Evolutionary conservation across 495 filamentous ascomycete genomes (phyloP), one percentile per base, ranked within the genome.

Genomic region (Aspergillus cavernicola): DNA sequence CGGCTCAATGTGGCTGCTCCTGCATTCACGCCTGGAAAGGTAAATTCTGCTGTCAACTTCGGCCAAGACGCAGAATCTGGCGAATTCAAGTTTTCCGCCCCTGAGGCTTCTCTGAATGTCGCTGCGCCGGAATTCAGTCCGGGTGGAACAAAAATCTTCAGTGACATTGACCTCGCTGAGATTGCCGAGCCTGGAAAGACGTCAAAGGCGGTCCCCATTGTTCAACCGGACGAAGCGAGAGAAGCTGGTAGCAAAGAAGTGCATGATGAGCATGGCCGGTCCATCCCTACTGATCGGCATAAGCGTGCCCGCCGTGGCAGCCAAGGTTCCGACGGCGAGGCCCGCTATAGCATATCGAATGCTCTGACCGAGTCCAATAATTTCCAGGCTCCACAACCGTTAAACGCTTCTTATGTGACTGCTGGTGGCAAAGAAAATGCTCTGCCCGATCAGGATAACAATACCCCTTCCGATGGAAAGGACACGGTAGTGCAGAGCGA

Each of bases 111-210:
- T 2, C 90, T 96, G 74, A 87, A 89, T 49, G 87, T 90, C 0
- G 85, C 86, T 65, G 91, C 88, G 8, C 88, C 90, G 32, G 76
- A 79, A 6, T 96, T 96, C 68, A 88, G 84, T 31, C 90, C 90
- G 1, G 57, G 65, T 28, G 62, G 72, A 10, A 75, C 76, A 57
- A 73, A 78, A 42, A 92, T 95, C 55, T 95, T 93, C 66, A 78
- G 83, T n/a, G 85, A 85, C 28, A 82, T 90, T 58, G 81, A 88
- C 45, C 61, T 89, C 12, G 73, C 69, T 22, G 83, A 90, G 13
- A 71, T 81, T 37, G 68, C 78, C 18, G 84, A 86, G 61, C 74
- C 86, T 12, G 48, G 68, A 3, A 88, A 87, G 71, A 80, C 81
- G 47, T 87, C 85, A 4, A 96, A 90, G 67, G 88, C 88, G 23